Base-by-base conservation (phyloP, 768 basidiomycete species). In the Leucocoprinus birnbaumii region DNA sequence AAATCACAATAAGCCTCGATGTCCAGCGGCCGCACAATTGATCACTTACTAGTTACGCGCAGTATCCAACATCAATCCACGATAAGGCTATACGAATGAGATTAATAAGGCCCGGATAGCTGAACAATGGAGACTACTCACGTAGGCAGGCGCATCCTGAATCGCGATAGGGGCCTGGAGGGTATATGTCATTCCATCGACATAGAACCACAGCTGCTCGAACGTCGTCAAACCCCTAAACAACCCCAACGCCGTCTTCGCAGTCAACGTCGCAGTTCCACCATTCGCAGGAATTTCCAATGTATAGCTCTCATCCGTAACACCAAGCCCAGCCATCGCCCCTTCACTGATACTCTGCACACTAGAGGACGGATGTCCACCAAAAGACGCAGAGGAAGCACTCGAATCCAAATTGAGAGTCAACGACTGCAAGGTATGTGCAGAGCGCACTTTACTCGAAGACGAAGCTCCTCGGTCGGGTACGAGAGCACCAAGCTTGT, bases 61-160 rank as follows among this genome's bases (percentile, higher is more conserved):
- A 1, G 91, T 93, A 64, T 94, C 91, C 22, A 94, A 74, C 80
- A 91, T 80, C 46, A 91, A 73, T 16, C 87, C 89, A 27, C 91
- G 84, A 65, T 85, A 88, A 0, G 84, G 83, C 85, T 87, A 59
- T 6, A 48, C 3, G 25, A 10, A 11, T 27, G 14, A 21, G 2
- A 24, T 42, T 14, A 18, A 24, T 24, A 51, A 22, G 52, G 34
- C 44, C 22, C 9, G n/a, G 16, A 41, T 16, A 40, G 5, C n/a
- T 48, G 35, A 45, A 46, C 10, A 26, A 19, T 34, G 34, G 21
- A 10, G n/a, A 18, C 24, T 48, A 78, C 84, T 34, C 63, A 86
- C 85, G 71, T 85, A 89, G 44, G 80, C 80, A 21, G 88, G 87
- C 10, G 76, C 65, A 65, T 91, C 89, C 13, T 62, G 60, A 53